Percentiles rank a stretch among this genome's conserved stretches.
These are phyloP conservation scores for Hortiboletus campestris DNA, from an alignment of 768 basidiomycete species.

Conservation along the genomic window DNA sequence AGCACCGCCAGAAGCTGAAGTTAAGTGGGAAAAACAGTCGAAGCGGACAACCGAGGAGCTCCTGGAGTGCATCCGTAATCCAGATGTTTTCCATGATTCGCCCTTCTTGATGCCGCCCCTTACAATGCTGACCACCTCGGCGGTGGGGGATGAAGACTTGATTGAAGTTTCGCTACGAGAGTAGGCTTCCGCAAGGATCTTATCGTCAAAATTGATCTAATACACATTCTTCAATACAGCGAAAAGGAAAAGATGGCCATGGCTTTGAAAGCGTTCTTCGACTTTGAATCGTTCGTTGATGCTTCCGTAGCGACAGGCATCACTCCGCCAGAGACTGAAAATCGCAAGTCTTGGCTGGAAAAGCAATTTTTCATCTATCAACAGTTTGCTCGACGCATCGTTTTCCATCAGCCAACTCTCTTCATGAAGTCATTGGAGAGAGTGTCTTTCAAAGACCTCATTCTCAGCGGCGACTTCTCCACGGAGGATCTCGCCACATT, in stretches of 20 bases:
- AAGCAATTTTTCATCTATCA: background rate
- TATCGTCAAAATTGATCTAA: background rate
- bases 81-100: background rate
- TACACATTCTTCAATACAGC: background rate
- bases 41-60: background rate
- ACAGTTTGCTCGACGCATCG: slow-evolving; percentile 29
- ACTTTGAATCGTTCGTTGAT: slow-evolving; percentile 2
- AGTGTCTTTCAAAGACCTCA: slow-evolving; percentile 32
- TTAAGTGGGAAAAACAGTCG: background rate
- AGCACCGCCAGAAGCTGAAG: background rate
- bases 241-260: background rate
- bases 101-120: background rate
- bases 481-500: slow-evolving; percentile 20
- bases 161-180: slow-evolving; percentile 10
- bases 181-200: slow-evolving; percentile 1
- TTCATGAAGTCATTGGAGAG: slow-evolving; percentile 27
- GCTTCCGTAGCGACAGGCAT: no score
- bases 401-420: slow-evolving; percentile 28
- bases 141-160: slow-evolving; percentile 15
- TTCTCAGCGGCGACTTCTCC: slow-evolving; percentile 31
- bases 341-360: background rate
- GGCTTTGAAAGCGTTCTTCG: background rate
- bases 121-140: background rate
- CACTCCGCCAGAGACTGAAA: background rate
- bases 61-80: background rate